A percentile compares a stretch with the other conserved stretches of the same genome.
Evolutionary conservation across 148 eudicot genomes (phyloP).

Genomic region (Rhododendron molle): DNA sequence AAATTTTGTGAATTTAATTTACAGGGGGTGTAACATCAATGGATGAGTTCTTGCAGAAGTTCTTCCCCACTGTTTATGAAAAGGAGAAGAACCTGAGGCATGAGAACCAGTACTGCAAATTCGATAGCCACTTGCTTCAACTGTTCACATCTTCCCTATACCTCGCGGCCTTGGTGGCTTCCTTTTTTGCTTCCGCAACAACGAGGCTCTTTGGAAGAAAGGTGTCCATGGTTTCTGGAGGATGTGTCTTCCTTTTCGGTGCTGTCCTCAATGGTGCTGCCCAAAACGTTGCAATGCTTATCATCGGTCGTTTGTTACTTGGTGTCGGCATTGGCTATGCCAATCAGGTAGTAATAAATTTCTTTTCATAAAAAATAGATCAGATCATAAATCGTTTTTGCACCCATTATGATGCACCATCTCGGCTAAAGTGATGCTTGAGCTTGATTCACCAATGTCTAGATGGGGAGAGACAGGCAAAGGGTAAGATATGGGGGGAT

Average conservation of each 20-base stretch:
- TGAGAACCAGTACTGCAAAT: constrained; percentile 27
- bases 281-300: constrained; percentile 31
- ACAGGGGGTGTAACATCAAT: constrained; percentile 33
- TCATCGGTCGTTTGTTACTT: constrained; percentile 35
- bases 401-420: too few relatives aligned
- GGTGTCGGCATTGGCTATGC: constrained; percentile 36
- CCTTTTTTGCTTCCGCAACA: constrained; percentile 31
- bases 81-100: not conserved
- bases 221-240: constrained; percentile 29
- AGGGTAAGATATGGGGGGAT: too few relatives aligned
- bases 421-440: too few relatives aligned
- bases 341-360: constrained; percentile 18
- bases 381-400: not conserved
- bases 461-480: too few relatives aligned
- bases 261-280: constrained; percentile 29
- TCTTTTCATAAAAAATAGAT: not conserved
- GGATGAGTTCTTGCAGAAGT: constrained; percentile 22
- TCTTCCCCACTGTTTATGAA: constrained; percentile 21
- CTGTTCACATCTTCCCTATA: constrained; percentile 36
- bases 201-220: constrained; percentile 27
- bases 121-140: constrained; percentile 18
- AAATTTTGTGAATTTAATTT: not conserved
- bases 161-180: constrained; percentile 31
- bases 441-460: too few relatives aligned
- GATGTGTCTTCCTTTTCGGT: constrained; percentile 18